Evolutionary conservation across 2,329 filamentous ascomycete genomes (phyloP), one percentile per base, ranked within the genome.

Genomic region (Alternaria ethzedia): DNA sequence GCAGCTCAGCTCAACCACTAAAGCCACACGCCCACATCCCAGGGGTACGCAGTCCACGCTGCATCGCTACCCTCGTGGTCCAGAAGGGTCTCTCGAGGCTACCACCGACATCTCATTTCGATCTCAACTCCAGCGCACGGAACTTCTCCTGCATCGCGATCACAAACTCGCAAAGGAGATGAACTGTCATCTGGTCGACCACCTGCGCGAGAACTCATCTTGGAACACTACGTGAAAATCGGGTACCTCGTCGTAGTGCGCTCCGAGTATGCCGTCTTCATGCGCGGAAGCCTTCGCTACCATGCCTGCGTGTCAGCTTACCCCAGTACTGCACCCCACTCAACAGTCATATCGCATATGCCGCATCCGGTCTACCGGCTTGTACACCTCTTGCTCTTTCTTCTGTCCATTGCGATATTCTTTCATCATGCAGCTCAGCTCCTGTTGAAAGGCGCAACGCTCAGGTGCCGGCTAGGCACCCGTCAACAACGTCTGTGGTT

Each of bases 1-100:
- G 54, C 61, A 57, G n/a, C 46, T 60, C 61, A 61, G 61, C 61
- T 63, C 61, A 49, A 57, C 59, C 59, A 59, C 57, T 54, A 20
- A 59, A 60, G 57, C 60, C 63, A 61, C 60, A 60, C 50, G 30
- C 41, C 46, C 26, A 45, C 43, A 45, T 49, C 55, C 47, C 46
- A 36, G 26, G 43, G 12, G 12, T 15, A 47, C 30, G 23, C 44
- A 57, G 47, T 55, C 58, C 58, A 62, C 58, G 59, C n/a, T 43
- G 20, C 21, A 51, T 50, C n/a, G 57, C 23, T 52, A n/a, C 30
- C 41, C 36, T 52, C 23, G 59, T 52, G 57, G 61, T 61, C 61
- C 57, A 64, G 57, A 64, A 44, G 45, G 36, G 32, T 61, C 57
- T 46, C 26, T 46, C 32, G 21, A 44, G 11, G 17, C 26, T 4